Evolutionary conservation across 2,329 filamentous ascomycete genomes (phyloP).

Genomic region (Neurospora sp.): DNA sequence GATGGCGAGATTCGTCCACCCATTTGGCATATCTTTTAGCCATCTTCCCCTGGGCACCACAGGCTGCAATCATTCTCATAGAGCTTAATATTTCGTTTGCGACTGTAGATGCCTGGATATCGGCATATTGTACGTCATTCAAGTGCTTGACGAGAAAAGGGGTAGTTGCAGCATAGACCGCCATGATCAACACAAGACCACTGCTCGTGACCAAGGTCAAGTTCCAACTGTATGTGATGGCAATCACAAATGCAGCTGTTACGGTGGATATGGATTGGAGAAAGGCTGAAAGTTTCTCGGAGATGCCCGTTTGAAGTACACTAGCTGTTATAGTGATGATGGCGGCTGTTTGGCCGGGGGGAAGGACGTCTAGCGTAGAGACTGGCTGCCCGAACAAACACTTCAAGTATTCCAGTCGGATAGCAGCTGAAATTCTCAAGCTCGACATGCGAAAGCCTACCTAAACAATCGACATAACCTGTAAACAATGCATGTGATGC

Average conservation of each 20-base stretch:
- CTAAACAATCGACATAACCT: slow-evolving; percentile 15
- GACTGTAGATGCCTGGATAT: slow-evolving; percentile 47
- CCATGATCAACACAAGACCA: slow-evolving; percentile 42
- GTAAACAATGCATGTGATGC: slow-evolving; percentile 1
- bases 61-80: slow-evolving; percentile 52
- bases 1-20: slow-evolving; percentile 39
- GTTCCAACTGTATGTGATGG: slow-evolving; percentile 47
- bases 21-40: slow-evolving; percentile 41
- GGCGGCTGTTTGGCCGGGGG: slow-evolving; percentile 47
- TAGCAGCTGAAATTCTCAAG: slow-evolving; percentile 48
- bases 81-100: slow-evolving; percentile 51
- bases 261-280: slow-evolving; percentile 46
- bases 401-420: slow-evolving; percentile 54
- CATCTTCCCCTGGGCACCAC: slow-evolving; percentile 48
- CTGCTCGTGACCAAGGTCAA: slow-evolving; percentile 49
- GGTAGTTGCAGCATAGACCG: slow-evolving; percentile 38
- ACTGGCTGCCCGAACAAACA: slow-evolving; percentile 55
- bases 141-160: slow-evolving; percentile 46
- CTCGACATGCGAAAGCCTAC: slow-evolving; percentile 49
- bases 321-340: slow-evolving; percentile 57
- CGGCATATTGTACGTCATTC: slow-evolving; percentile 34
- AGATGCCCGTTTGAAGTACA: slow-evolving; percentile 51
- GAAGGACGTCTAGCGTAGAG: slow-evolving; percentile 54
- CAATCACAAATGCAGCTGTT: slow-evolving; percentile 40
- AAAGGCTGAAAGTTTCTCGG: slow-evolving; percentile 49